Evolutionary conservation across 805 yeast species (phyloP), one percentile per base, ranked within the genome.

Genomic region (Kregervanrija pseudodelftensis): DNA sequence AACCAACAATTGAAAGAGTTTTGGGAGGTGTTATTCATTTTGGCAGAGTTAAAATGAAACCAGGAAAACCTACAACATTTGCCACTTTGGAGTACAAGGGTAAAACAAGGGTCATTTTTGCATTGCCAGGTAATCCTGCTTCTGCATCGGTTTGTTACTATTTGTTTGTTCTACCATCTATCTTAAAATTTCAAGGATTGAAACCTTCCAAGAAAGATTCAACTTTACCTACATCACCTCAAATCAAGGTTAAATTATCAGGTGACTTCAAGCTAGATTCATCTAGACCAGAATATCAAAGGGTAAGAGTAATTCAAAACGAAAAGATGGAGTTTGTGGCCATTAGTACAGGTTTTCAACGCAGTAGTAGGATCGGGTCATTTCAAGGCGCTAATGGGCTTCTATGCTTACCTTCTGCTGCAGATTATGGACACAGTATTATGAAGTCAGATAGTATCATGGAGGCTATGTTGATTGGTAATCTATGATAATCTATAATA

Each of bases 21-120:
- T 49, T 76, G 13, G 59, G 61, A 0, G 80, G 79, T 1, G 52
- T 47, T 0, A 70, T 76, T 33, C 77, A 73, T 47, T 76, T 76
- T 54, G 81, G 81, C 5, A 57, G 80, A 36, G 79, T 76, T 7
- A 67, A 68, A n/a, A 76, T 76, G 78, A 76, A 76, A 50, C 81
- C 81, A 1, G 81, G 81, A 0, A 76, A 76, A 49, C 81, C 81
- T 2, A 71, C 78, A 1, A 76, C 81, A 1, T 76, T 74, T 62
- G 80, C 79, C 0, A 73, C 78, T 0, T 73, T 76, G 0, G 51
- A 46, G 11, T 8, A 34, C 10, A 40, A 40, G 11, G 54, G 54
- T 2, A 37, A 16, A 5, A 54, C 36, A 5, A 70, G 62, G 42
- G 54, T 63, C 3, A 64, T 76, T 1, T 72, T 76, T 58, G 79